phyloP scores from a whole-genome alignment of 441 rosid species.

The Populus hybrid region DNA sequence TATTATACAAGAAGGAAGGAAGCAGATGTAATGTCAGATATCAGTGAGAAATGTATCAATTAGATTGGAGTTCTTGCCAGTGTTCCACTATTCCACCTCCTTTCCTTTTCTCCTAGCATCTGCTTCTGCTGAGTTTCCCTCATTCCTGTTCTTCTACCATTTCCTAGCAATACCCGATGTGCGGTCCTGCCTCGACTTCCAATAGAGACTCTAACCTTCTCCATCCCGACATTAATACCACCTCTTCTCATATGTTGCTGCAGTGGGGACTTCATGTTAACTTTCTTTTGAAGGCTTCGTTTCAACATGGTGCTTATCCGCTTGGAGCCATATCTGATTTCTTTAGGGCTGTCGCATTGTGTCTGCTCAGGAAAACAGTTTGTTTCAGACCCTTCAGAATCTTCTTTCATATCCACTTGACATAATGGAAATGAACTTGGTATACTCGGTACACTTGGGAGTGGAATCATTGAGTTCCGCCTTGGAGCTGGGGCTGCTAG shows the following conservation, averaged over 20 bases:
- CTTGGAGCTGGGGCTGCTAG: conserved; percentile 57
- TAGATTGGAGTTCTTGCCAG: not conserved
- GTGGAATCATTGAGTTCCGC: conserved; percentile 76
- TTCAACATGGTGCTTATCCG: conserved; percentile 57
- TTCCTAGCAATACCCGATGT: conserved; percentile 53
- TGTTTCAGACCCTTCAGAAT: conserved; percentile 24
- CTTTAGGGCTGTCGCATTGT: conserved; percentile 57
- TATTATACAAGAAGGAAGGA: not conserved
- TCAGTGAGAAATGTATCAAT: not conserved
- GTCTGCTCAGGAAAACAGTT: conserved; percentile 43
- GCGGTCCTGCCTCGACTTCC: conserved; percentile 81
- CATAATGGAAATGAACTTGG: conserved; percentile 31
- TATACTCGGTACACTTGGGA: conserved; percentile 37
- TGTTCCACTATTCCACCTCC: conserved; percentile 66
- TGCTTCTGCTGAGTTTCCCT: conserved; percentile 55
- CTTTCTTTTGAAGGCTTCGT: conserved; percentile 75
- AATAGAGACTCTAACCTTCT: conserved; percentile 78
- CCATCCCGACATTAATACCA: conserved; percentile 82
- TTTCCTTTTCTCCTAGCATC: conserved; percentile 65
- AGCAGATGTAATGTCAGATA: not conserved
- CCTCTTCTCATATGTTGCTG: conserved; percentile 69
- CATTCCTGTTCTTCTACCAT: conserved; percentile 45
- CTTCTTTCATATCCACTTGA: conserved; percentile 34
- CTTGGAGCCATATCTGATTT: conserved; percentile 40
- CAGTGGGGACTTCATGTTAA: conserved; percentile 53